Percentiles rank a stretch among this genome's conserved stretches.
phyloP scores from a whole-genome alignment of 331 rosid species.

The Acacia concinna region DNA sequence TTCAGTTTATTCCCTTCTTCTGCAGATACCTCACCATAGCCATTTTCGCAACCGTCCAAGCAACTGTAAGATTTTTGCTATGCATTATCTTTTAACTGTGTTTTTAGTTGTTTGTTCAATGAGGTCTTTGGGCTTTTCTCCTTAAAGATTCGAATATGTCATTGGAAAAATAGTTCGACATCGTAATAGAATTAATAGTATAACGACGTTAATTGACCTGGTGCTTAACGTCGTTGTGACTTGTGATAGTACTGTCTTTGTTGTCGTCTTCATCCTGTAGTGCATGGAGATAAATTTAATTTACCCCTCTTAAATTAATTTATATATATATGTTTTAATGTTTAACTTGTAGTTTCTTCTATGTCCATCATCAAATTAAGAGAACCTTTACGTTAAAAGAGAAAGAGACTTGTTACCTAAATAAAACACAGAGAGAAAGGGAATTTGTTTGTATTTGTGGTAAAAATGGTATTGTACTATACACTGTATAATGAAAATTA shows the following conservation, averaged over 20 bases:
- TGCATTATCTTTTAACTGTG: background rate
- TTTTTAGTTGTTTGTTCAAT: background rate
- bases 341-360: too few relatives aligned
- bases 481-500: too few relatives aligned
- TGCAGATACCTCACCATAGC: slow-evolving; percentile 78
- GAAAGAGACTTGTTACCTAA: background rate
- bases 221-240: background rate
- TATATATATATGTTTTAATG: background rate
- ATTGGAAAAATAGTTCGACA: background rate
- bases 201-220: background rate
- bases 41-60: slow-evolving; percentile 84
- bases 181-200: background rate
- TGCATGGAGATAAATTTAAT: background rate
- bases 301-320: background rate
- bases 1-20: background rate
- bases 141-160: background rate
- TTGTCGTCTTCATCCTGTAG: background rate
- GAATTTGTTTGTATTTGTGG: too few relatives aligned
- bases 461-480: background rate
- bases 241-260: too few relatives aligned
- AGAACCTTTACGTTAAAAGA: background rate
- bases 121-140: background rate
- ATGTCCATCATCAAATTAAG: too few relatives aligned
- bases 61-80: slow-evolving; percentile 52
- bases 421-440: too few relatives aligned